These are phyloP conservation scores for Tulasnella sp. DNA, from an alignment of 768 basidiomycete genomes.

Conservation along the genomic window DNA sequence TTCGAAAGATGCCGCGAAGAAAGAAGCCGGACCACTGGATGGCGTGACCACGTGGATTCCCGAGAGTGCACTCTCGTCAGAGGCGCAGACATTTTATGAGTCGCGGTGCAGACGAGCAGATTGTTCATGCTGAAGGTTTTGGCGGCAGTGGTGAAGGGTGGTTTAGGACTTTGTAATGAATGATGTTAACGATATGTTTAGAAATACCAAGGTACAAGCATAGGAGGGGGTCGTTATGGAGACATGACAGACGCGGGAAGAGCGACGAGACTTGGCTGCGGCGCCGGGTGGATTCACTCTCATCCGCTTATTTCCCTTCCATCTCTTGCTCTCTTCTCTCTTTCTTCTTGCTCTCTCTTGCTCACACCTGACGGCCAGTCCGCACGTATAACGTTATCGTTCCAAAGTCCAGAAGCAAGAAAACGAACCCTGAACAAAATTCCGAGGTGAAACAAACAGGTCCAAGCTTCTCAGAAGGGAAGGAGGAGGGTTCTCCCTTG, in stretches of 20 bases:
- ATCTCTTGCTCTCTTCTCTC: background rate
- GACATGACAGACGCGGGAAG: background rate
- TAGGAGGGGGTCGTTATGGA: background rate
- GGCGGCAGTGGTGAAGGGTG: background rate
- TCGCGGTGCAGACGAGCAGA: too few species aligned
- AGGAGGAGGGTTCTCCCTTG: background rate
- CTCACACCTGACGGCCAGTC: background rate
- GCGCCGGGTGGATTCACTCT: background rate
- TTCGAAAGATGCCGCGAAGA: background rate
- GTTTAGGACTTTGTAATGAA: background rate
- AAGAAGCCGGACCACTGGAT: background rate
- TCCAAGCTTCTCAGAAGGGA: background rate
- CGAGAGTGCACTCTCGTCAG: background rate
- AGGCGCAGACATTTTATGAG: background rate
- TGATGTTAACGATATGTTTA: background rate
- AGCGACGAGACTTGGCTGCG: background rate
- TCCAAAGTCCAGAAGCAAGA: background rate
- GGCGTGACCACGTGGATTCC: background rate
- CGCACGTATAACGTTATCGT: background rate
- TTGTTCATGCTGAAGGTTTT: too few species aligned
- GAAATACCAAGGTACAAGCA: too few species aligned
- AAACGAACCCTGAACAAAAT: background rate
- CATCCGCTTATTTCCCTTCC: background rate
- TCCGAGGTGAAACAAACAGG: background rate
- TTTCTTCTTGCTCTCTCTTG: background rate